Evolutionary conservation across 2,329 filamentous ascomycete genomes (phyloP).

Genomic region (Cladosporium sp.): DNA sequence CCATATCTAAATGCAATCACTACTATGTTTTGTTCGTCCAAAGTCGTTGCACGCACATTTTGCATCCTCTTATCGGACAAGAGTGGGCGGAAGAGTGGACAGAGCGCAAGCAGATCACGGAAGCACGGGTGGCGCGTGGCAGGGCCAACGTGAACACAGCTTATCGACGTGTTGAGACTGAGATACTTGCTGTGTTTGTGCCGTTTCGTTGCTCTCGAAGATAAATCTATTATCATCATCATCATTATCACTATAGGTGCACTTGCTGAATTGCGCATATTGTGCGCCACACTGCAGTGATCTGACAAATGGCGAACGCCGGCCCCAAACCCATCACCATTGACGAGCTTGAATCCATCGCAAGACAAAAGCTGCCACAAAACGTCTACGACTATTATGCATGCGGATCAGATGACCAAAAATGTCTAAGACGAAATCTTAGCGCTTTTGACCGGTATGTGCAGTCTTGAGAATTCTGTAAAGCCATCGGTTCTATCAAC

Average conservation of each 20-base stretch:
- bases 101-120: background rate
- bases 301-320: background rate
- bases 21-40: background rate
- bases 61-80: background rate
- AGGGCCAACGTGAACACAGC: background rate
- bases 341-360: conserved; percentile 14
- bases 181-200: background rate
- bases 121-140: background rate
- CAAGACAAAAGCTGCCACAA: conserved; percentile 9
- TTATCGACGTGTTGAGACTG: background rate
- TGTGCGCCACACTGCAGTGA: background rate
- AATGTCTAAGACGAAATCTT: conserved; percentile 7
- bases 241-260: background rate
- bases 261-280: background rate
- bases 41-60: background rate
- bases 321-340: conserved; percentile 10
- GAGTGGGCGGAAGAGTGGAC: conserved; percentile 8
- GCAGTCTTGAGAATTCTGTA: no score
- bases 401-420: conserved; percentile 18
- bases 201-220: background rate
- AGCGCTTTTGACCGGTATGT: conserved; percentile 9
- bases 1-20: background rate
- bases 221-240: background rate
- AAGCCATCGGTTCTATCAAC: background rate
- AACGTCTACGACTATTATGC: conserved; percentile 21